These are phyloP conservation scores for Alternaria sp. DNA, from an alignment of 2,329 filamentous ascomycete species.

Conservation along the genomic window DNA sequence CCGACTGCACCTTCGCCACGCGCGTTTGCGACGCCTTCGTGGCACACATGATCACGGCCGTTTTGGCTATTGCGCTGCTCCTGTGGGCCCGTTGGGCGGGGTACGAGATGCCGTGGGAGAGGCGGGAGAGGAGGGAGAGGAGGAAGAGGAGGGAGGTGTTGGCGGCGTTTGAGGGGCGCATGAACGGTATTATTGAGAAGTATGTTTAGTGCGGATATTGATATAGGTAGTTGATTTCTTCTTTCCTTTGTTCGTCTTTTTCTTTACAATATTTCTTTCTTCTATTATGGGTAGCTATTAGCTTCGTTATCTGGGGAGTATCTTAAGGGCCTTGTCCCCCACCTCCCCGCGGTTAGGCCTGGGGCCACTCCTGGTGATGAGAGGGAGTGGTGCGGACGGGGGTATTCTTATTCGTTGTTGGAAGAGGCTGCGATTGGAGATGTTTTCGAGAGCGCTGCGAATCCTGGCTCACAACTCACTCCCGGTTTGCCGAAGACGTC, in stretches of 20 bases:
- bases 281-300: no score
- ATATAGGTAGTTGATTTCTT: background rate
- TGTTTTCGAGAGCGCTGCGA: background rate
- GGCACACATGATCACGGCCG: background rate
- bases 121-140: background rate
- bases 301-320: background rate
- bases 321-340: background rate
- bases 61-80: background rate
- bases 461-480: background rate
- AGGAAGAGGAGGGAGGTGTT: background rate
- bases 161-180: background rate
- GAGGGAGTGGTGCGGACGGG: constrained; percentile 1
- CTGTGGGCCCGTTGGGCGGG: background rate
- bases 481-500: background rate
- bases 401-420: background rate
- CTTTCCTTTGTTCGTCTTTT: background rate
- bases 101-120: background rate
- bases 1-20: background rate
- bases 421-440: background rate
- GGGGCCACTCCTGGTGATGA: background rate
- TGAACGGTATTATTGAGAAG: background rate
- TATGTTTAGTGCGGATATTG: background rate
- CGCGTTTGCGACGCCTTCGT: background rate
- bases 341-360: constrained; percentile 2
- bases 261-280: accelerated